Evolutionary conservation across 202 grass and related monocot species (phyloP).

Genomic region (Setaria italica): DNA sequence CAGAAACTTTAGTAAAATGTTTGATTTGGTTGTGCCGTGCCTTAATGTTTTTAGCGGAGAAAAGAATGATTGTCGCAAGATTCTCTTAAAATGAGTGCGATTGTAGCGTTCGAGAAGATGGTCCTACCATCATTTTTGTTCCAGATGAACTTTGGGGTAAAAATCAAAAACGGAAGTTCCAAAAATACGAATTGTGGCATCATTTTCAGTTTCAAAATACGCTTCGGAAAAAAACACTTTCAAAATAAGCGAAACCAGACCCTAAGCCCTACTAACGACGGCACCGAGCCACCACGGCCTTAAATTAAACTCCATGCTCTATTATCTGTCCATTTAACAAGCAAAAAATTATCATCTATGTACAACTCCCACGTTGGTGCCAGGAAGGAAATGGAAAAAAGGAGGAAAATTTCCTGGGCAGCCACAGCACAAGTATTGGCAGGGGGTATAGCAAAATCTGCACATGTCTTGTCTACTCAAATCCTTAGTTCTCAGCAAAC

Average conservation of each 20-base stretch:
- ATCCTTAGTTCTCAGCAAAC: constrained; percentile 48
- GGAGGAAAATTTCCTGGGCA: constrained; percentile 48
- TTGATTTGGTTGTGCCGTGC: too few species aligned
- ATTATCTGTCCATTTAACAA: constrained; percentile 53
- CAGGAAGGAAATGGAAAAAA: constrained; percentile 41
- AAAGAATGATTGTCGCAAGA: too few species aligned
- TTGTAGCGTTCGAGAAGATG: too few species aligned
- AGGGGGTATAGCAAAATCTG: constrained; percentile 64
- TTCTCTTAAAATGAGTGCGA: too few species aligned
- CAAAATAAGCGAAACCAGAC: neutral
- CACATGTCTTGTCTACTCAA: constrained; percentile 52
- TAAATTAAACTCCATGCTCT: constrained; percentile 57
- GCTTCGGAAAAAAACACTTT: neutral
- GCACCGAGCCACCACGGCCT: neutral
- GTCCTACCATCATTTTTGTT: too few species aligned
- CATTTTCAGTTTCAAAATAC: neutral
- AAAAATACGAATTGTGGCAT: neutral
- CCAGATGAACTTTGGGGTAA: too few species aligned
- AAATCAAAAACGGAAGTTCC: too few species aligned
- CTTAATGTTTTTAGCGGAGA: too few species aligned
- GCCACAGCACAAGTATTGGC: constrained; percentile 43
- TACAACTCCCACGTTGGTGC: constrained; percentile 52
- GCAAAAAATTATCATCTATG: constrained; percentile 58
- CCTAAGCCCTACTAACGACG: neutral
- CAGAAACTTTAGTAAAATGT: too few species aligned